Percentiles rank a stretch among this genome's conserved stretches.
These are phyloP conservation scores for Gnomoniopsis smithogilvyi DNA, from an alignment of 2,329 filamentous ascomycete genomes.

Conservation along the genomic window DNA sequence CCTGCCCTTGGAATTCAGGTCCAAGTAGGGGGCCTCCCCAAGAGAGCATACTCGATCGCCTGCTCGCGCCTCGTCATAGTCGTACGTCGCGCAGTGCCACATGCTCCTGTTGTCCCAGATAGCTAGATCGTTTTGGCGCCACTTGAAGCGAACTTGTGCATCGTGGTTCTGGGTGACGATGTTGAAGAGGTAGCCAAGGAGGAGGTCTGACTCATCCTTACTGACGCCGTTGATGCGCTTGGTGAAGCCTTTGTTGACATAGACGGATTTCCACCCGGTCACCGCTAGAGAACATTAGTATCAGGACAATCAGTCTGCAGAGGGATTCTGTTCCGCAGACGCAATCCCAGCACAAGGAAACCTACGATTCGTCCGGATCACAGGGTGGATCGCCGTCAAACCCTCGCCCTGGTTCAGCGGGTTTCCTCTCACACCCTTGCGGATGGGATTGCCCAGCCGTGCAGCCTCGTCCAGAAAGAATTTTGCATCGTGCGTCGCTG, in stretches of 20 bases:
- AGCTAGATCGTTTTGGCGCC: slow-evolving; percentile 51
- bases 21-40: slow-evolving; percentile 42
- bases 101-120: slow-evolving; percentile 65
- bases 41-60: slow-evolving; percentile 40
- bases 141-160: slow-evolving; percentile 52
- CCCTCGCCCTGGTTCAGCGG: slow-evolving; percentile 54
- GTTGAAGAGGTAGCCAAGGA: slow-evolving; percentile 47
- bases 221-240: slow-evolving; percentile 53
- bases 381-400: slow-evolving; percentile 48
- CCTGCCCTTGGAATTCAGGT: slow-evolving; percentile 34
- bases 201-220: slow-evolving; percentile 49
- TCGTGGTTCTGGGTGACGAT: slow-evolving; percentile 54
- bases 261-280: slow-evolving; percentile 56
- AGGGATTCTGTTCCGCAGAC: too few species aligned
- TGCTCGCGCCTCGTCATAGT: slow-evolving; percentile 47
- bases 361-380: slow-evolving; percentile 55
- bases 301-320: too few species aligned
- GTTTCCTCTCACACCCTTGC: slow-evolving; percentile 41
- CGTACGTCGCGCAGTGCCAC: slow-evolving; percentile 55
- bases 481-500: slow-evolving; percentile 45
- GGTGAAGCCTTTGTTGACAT: slow-evolving; percentile 48
- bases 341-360: background rate
- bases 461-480: slow-evolving; percentile 50
- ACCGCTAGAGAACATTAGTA: slow-evolving; percentile 31
- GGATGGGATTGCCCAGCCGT: slow-evolving; percentile 36